Evolutionary conservation across 331 rosid genomes (phyloP).

Genomic region (Quercus lobata): DNA sequence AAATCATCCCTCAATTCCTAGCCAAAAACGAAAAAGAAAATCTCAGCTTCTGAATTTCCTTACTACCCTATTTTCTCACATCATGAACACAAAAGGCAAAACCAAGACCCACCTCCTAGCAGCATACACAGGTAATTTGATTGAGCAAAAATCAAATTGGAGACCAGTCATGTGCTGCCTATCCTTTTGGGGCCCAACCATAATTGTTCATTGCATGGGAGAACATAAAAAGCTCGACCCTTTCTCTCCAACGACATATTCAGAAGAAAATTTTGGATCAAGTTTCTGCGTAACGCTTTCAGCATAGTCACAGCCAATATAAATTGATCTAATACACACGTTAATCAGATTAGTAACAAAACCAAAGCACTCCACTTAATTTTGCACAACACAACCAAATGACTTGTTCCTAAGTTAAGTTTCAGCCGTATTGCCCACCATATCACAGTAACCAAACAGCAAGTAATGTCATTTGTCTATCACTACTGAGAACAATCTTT

Average conservation of each 20-base stretch:
- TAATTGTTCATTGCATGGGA: conserved; percentile 35
- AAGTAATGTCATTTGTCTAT: neutral
- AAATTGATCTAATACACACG: neutral
- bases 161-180: conserved; percentile 39
- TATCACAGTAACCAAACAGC: neutral
- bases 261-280: neutral
- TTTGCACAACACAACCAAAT: neutral
- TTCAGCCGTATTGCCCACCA: neutral
- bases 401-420: neutral
- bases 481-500: neutral
- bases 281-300: neutral
- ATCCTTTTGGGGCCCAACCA: conserved; percentile 32
- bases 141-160: neutral
- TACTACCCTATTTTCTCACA: neutral
- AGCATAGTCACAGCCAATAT: neutral
- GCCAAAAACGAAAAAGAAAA: too few relatives aligned
- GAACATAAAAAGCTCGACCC: conserved; percentile 66
- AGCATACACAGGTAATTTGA: neutral
- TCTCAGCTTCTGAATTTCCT: neutral
- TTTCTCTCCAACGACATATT: conserved; percentile 31
- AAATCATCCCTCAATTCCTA: too few relatives aligned
- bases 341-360: neutral
- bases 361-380: neutral
- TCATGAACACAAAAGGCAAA: neutral
- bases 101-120: neutral